Base-by-base conservation (phyloP, 345 rosid species). In the Trapa incisa region DNA sequence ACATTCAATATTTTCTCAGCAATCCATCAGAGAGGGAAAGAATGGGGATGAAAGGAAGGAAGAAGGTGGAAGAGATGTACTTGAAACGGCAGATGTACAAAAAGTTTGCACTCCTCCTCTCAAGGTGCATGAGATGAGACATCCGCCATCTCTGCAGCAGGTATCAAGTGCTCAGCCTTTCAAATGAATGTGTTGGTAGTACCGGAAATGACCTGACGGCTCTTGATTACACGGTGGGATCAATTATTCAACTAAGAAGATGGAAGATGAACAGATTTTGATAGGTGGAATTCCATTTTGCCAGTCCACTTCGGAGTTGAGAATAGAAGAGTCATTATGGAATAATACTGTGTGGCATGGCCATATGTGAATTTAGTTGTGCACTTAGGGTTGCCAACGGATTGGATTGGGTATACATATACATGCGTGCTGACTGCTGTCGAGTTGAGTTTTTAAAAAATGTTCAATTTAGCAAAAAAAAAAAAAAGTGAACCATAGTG, bases 81-180 rank as follows among this genome's bases (percentile, higher is more conserved):
- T 72, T 93, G 89, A 93, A 93, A 79, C 78, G 81, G 74, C 97
- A 89, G 64, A 88, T 93, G 96, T 92, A 86, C 86, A 84, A 75
- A 80, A 81, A 82, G 75, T 83, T 89, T 64, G 89, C 84, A 1
- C 83, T 82, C 70, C 90, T 89, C 75, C 83, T 93, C 60, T 74
- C 81, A 80, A 86, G 70, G 77, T 89, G 98, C 81, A 85, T 92
- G 96, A 85, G 91, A 73, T 76, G 79, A 75, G 43, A 2, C 65
- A 65, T 65, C 68, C 32, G 22, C 71, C 58, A 66, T 32, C 47
- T 1, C 47, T 1, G 13, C 47, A 52, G 48, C 17, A 15, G n/a
- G 70, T 37, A 60, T 47, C 16, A 58, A 65, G 82, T 80, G 76
- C 78, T 71, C 41, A 60, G 50, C 61, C 62, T 61, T 67, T 72